These are phyloP conservation scores for Apophysomyces elegans DNA, from an alignment of 371 early-diverging fungal species.

Conservation along the genomic window DNA sequence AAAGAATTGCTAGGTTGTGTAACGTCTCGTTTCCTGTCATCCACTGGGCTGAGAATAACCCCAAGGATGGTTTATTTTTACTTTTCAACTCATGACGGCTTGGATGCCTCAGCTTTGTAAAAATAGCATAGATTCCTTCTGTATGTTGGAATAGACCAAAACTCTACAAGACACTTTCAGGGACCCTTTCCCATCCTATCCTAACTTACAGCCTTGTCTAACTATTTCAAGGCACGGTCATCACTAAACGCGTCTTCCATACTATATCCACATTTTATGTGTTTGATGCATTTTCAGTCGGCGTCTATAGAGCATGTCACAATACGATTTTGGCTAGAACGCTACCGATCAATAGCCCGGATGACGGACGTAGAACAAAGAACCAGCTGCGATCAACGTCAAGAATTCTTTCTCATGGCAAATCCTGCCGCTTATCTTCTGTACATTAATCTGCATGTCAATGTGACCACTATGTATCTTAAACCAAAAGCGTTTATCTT, in stretches of 20 bases:
- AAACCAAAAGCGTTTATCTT: background rate
- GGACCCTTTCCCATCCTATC: too few species aligned
- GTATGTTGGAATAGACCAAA: background rate
- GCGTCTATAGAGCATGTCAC: background rate
- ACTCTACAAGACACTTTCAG: background rate
- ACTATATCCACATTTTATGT: background rate
- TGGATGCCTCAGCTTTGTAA: background rate
- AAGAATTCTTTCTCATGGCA: background rate
- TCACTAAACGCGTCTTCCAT: background rate
- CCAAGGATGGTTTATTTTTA: background rate
- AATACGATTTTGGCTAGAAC: conserved; percentile 1
- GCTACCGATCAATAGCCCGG: background rate
- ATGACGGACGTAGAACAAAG: background rate
- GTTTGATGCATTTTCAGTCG: conserved; percentile 10
- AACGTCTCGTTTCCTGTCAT: conserved; percentile 1
- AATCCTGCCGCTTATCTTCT: too few species aligned
- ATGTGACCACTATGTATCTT: too few species aligned
- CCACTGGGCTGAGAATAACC: conserved; percentile 12
- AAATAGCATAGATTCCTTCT: background rate
- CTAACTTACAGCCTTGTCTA: too few species aligned
- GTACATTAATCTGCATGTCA: too few species aligned
- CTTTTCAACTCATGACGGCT: background rate
- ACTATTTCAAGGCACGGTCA: background rate
- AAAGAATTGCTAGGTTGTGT: conserved; percentile 2
- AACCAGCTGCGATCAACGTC: background rate